Base-by-base conservation (phyloP, 2,329 filamentous ascomycete genomes). In the Fusarium foetens region DNA sequence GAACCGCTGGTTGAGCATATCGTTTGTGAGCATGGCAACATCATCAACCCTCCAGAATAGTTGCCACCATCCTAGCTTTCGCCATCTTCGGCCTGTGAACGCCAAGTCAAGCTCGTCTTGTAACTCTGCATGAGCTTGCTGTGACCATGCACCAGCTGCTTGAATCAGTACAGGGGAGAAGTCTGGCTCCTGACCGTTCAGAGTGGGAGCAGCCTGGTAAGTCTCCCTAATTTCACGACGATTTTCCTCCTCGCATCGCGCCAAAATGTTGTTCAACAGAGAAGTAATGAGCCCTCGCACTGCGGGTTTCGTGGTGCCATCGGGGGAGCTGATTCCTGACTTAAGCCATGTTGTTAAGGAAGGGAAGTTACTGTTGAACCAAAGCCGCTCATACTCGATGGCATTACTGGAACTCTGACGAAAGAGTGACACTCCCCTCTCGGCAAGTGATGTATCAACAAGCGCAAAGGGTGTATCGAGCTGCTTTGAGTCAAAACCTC, bases 11-110 rank as follows among this genome's bases (percentile, higher is more conserved):
- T 89, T 88, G 6, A 98, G 84, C 67, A 98, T 92, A 74, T 96
- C 93, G 2, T 90, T 89, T 6, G 93, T 91, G 60, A 97, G 90
- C 87, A 95, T 92, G 6, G 90, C 90, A 16, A 98, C 94, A 76
- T 98, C 95, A 78, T 98, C 95, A 29, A 96, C 94, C 25, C 94
- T 90, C 94, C 94, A 97, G 79, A 97, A 94, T 0, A 98, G 87
- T 80, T 97, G 97, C 92, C 94, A 98, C 95, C 95, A 98, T 21
- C 91, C 88, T 8, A 97, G 85, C 70, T 93, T 92, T 31, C 90
- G 88, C 95, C 95, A 98, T 42, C 90, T 86, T 23, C 84, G 86
- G n/a, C 93, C 90, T 0, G 88, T 85, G 75, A 98, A 95, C 0
- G 94, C 94, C 48, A 89, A 83, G 72, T 95, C 92, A 4, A 98